Evolutionary conservation across 108 stramenopile genomes (phyloP).

Genomic region (Fragilaria radians): DNA sequence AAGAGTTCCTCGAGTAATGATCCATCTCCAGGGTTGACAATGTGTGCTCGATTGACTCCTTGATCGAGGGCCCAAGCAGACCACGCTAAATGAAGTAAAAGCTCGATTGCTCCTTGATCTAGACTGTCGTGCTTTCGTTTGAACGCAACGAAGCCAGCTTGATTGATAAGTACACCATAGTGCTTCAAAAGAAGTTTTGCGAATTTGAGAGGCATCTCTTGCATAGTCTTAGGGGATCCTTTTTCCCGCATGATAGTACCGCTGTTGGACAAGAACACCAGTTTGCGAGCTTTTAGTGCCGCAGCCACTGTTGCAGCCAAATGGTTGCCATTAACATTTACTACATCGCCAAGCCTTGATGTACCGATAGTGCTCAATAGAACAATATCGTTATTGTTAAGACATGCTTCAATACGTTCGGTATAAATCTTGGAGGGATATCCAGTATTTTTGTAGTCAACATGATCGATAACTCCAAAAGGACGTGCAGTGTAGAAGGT

Average conservation of each 20-base stretch:
- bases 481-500: slow-evolving; percentile 48
- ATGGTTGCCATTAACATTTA: slow-evolving; percentile 46
- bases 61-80: slow-evolving; percentile 42
- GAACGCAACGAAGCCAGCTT: slow-evolving; percentile 18
- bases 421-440: slow-evolving; percentile 31
- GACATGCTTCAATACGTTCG: slow-evolving; percentile 26
- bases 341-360: slow-evolving; percentile 31
- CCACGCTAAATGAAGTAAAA: slow-evolving; percentile 55
- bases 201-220: slow-evolving; percentile 28
- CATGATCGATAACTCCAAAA: slow-evolving; percentile 31
- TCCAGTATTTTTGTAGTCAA: slow-evolving; percentile 45
- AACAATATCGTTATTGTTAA: slow-evolving; percentile 44
- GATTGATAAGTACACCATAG: slow-evolving; percentile 11
- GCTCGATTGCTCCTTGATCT: slow-evolving; percentile 6
- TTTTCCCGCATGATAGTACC: slow-evolving; percentile 33
- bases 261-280: slow-evolving; percentile 46
- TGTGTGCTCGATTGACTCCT: slow-evolving; percentile 60
- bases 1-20: slow-evolving; percentile 55
- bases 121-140: slow-evolving; percentile 7
- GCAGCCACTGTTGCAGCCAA: slow-evolving; percentile 50
- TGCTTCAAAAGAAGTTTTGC: slow-evolving; percentile 15
- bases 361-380: slow-evolving; percentile 49
- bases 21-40: slow-evolving; percentile 49
- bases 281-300: slow-evolving; percentile 37
- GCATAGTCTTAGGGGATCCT: slow-evolving; percentile 14